Base-by-base conservation (phyloP, 2,329 filamentous ascomycete genomes). In the Paracoccidioides lutzii region DNA sequence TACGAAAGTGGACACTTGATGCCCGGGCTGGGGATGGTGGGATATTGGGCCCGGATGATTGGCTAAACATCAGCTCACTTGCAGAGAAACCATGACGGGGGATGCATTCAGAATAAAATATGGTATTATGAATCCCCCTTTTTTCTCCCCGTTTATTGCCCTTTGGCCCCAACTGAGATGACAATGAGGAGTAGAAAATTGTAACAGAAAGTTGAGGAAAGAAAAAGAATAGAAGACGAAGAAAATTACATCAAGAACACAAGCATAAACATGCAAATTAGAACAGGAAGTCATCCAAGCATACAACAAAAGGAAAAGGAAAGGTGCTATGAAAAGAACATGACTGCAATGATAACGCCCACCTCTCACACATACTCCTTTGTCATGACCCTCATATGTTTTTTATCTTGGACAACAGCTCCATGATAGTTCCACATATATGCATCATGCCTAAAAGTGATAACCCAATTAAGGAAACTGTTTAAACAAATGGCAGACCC, bases 1-100 rank as follows among this genome's bases (percentile, higher is more conserved):
- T 86, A 48, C 76, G 78, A 49, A 87, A 83, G 67, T 95, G 90
- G 90, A 76, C 82, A 2, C 78, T 94, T 68, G 88, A 91, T 67
- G 72, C 80, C 1, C 62, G 64, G 33, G 75, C 73, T 22, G 76
- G 77, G 5, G 80, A 82, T 61, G 83, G 83, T 1, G 87, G 87
- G 0, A 82, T 93, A 42, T 62, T 90, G 52, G 86, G 83, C 5
- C 75, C 77, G 14, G 64, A 61, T 46, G 78, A 78, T 28, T 84
- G 81, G 81, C 65, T 62, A 57, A 55, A 49, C 51, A 56, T 57
- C 48, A 65, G 73, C 7, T 40, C 22, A 41, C 30, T 37, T 15
- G 9, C 12, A 12, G n/a, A 41, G 33, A 40, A 10, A 22, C n/a
- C 42, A 32, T 40, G 9, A 41, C 33, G 22, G 12, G 49, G 33